Base-by-base conservation (phyloP, 495 filamentous ascomycete species). In the Antarctomyces pellizariae region DNA sequence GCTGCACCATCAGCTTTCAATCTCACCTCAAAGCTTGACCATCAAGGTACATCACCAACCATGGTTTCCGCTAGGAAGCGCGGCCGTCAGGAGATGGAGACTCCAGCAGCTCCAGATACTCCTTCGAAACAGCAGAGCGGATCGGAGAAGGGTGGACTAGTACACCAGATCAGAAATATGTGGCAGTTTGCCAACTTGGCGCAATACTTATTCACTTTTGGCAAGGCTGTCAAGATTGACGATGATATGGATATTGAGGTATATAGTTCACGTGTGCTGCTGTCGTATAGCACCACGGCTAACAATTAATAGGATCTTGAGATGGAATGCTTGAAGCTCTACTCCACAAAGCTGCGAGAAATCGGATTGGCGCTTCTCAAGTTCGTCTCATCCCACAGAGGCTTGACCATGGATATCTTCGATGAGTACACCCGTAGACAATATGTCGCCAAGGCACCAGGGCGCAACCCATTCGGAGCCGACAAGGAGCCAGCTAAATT, bases 171-270 rank as follows among this genome's bases (percentile, higher is more conserved):
- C 32, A 60, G 84, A 25, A 86, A 75, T 45, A 72, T 70, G 53
- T 93, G 86, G 82, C 75, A 93, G 47, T 92, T 97, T 49, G 77
- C 86, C 24, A 82, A 79, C 43, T 59, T 97, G 3, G 80, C 73
- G 54, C 86, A 97, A 49, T 97, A 78, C 54, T 74, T 93, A 29
- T 68, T 67, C 38, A 62, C 80, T 28, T 97, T 97, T 50, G 82
- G 82, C 15, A 67, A 71, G 36, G 66, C 72, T 22, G 70, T 89
- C 48, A 89, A 84, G 50, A 73, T 91, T 32, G 75, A 84, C 42
- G 72, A 86, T 37, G 66, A 73, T 43, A 53, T 90, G 27, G 74
- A 73, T 35, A 74, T 91, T 33, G 80, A 90, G 51, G 82, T 90
- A 65, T 30, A 59, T 47, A 26, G 18, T 36, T 32, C n/a, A n/a